Conservation (phyloP, 148 eudicot species). For the Cornus florida region DNA sequence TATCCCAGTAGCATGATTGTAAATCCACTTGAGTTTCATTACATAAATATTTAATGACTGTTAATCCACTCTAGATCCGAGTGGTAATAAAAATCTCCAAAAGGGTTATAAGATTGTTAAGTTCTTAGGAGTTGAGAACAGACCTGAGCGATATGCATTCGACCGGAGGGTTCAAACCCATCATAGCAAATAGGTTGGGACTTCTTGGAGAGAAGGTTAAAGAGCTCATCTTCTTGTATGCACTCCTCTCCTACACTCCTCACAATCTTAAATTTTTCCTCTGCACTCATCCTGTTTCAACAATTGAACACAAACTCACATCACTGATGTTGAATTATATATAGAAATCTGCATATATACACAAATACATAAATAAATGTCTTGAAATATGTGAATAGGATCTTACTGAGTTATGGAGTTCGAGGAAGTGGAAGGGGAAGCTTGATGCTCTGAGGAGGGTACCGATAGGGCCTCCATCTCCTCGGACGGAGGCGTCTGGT, state of each 20-base stretch:
- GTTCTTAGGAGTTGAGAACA: background rate
- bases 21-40: too few relatives aligned
- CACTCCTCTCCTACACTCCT: conserved; percentile 62
- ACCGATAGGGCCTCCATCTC: background rate
- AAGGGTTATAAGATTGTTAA: background rate
- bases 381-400: background rate
- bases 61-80: too few relatives aligned
- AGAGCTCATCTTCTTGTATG: conserved; percentile 50
- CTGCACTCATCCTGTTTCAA: conserved; percentile 36
- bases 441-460: background rate
- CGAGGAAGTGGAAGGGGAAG: background rate
- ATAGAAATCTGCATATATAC: background rate
- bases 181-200: conserved; percentile 54
- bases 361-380: background rate
- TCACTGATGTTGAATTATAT: background rate
- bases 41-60: too few relatives aligned
- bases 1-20: too few relatives aligned
- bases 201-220: conserved; percentile 41
- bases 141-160: conserved; percentile 63
- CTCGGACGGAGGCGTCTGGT: too few relatives aligned
- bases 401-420: conserved; percentile 11
- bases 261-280: conserved; percentile 46
- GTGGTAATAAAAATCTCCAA: background rate
- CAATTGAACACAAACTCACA: background rate
- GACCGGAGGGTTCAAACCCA: conserved; percentile 59